These are phyloP conservation scores for Paraphoma sp. DNA, from an alignment of 2,329 filamentous ascomycete genomes.

Conservation along the genomic window DNA sequence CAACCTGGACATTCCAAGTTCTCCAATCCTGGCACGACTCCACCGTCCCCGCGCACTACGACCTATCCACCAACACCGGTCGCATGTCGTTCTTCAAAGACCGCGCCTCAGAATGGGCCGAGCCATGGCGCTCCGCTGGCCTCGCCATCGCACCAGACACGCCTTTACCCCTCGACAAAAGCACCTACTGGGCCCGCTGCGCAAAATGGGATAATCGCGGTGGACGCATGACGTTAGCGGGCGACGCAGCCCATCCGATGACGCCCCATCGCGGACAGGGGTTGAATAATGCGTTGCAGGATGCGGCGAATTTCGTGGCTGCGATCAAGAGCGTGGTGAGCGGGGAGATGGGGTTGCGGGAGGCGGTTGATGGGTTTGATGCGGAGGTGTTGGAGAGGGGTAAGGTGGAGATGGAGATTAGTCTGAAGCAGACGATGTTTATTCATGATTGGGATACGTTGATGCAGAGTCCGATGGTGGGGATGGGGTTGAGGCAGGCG, in stretches of 20 bases:
- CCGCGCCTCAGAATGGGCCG: conserved; percentile 30
- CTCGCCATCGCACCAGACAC: conserved; percentile 26
- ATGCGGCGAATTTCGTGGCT: conserved; percentile 31
- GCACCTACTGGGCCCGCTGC: conserved; percentile 40
- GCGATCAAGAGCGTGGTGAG: conserved; percentile 15
- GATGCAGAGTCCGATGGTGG: conserved; percentile 35
- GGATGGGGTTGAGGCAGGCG: conserved; percentile 21
- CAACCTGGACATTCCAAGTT: conserved; percentile 42
- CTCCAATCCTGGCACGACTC: conserved; percentile 30
- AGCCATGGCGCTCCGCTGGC: conserved; percentile 39
- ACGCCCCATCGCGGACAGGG: conserved; percentile 46
- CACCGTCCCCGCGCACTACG: conserved; percentile 15
- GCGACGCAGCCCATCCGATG: conserved; percentile 50
- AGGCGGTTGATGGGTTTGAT: conserved; percentile 37
- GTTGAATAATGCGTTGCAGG: conserved; percentile 44
- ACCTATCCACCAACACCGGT: conserved; percentile 19
- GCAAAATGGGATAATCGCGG: conserved; percentile 39
- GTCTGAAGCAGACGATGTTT: conserved; percentile 54
- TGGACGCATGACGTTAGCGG: conserved; percentile 43
- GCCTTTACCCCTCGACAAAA: conserved; percentile 32
- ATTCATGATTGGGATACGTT: conserved; percentile 50
- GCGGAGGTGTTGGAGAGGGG: conserved; percentile 50
- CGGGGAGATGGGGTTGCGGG: conserved; percentile 10
- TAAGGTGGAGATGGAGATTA: conserved; percentile 53
- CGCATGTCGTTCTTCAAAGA: conserved; percentile 30